Evolutionary conservation across 2,329 filamentous ascomycete genomes (phyloP), one percentile per base, ranked within the genome.

Genomic region (Biscogniauxia marginata): DNA sequence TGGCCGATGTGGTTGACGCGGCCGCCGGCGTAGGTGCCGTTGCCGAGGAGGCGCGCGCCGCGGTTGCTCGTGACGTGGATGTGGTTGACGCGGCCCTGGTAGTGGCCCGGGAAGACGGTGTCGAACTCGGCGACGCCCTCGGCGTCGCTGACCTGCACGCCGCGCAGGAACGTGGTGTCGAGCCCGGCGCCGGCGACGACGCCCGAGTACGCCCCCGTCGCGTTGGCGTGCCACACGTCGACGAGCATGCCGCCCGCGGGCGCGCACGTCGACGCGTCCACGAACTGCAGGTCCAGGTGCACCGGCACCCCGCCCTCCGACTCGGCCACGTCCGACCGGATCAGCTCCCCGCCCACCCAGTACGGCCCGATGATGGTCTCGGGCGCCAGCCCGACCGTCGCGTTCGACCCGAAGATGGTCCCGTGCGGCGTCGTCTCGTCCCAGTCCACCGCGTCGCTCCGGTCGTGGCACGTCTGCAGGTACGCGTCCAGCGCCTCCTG

Each of bases 1-100:
- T 87, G 83, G 16, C 83, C 83, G 45, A 86, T 76, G 70, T 86
- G 83, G 4, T 80, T 77, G 51, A 81, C 77, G 24, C 70, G 73
- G 16, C 79, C 76, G 57, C 75, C 78, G 53, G 80, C 73, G 53
- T 68, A 63, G 48, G 81, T 84, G 62, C 76, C 75, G 71, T 84
- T 84, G 45, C 74, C 63, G 44, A 78, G 74, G 13, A 76, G 56
- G 16, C 65, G 67, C 30, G 63, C 67, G 54, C 65, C 65, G 22
- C 52, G 58, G 57, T 67, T 69, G 3, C 58, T 61, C 9, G 67
- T 63, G 22, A 73, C 62, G 58, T 77, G 74, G 45, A 74, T 72
- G 65, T 76, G 74, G 21, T 68, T 73, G 4, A 71, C 65, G 7
- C 72, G 70, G n/a, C 75, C 69, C 30, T 66, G 66, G 64, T 79